phyloP scores from a whole-genome alignment of 2,329 filamentous ascomycete species.

The Cladosporium phlei region DNA sequence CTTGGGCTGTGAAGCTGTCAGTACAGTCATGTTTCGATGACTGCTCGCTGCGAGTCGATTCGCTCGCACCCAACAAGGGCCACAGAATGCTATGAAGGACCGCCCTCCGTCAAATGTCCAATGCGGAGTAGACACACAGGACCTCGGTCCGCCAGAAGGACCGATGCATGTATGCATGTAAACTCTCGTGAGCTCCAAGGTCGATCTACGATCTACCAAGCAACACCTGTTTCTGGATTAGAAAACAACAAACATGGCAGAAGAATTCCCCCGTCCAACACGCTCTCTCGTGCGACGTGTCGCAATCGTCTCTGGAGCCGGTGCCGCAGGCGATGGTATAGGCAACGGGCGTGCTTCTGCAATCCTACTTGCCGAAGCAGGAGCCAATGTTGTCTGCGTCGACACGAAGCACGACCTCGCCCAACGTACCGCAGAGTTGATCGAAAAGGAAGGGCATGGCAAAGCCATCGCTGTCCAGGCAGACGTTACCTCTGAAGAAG shows the following conservation, averaged over 20 bases:
- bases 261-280: conserved; percentile 30
- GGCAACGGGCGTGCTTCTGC: conserved; percentile 57
- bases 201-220: not conserved
- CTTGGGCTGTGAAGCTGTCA: too few species aligned
- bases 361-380: conserved; percentile 56
- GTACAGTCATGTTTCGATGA: too few species aligned
- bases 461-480: conserved; percentile 42
- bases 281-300: conserved; percentile 41
- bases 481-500: conserved; percentile 51
- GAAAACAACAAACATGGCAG: conserved; percentile 19
- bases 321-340: conserved; percentile 52
- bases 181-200: not conserved
- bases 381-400: conserved; percentile 55
- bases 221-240: not conserved
- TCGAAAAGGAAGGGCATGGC: conserved; percentile 38
- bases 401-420: conserved; percentile 51
- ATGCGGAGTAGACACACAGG: conserved; percentile 5
- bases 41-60: too few species aligned
- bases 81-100: too few species aligned
- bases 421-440: conserved; percentile 51
- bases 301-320: conserved; percentile 58
- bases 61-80: too few species aligned
- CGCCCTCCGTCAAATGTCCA: too few species aligned
- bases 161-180: conserved; percentile 1
- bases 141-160: conserved; percentile 5